phyloP scores from a whole-genome alignment of 2,329 filamentous ascomycete species.

The Botrytis pseudocinerea region DNA sequence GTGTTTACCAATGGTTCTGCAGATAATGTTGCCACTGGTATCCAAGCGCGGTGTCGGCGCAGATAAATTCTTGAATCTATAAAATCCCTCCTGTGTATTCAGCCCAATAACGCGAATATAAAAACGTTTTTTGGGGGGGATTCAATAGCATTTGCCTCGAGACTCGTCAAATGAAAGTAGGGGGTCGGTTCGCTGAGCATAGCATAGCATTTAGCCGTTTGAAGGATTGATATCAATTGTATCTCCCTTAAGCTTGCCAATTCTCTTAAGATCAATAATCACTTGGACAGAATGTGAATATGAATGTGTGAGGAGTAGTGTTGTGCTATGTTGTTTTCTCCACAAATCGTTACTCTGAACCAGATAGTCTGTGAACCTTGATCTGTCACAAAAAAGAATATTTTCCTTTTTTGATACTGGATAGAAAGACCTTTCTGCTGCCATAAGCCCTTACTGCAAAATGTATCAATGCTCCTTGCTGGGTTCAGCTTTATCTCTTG shows the following conservation, averaged over 20 bases:
- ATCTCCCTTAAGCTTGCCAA: too few relatives aligned
- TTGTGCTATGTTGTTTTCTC: too few relatives aligned
- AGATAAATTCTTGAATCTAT: not conserved
- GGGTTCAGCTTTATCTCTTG: not conserved
- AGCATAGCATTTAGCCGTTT: not conserved
- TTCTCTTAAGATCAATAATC: too few relatives aligned
- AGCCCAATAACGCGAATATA: too few relatives aligned
- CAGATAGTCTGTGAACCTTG: too few relatives aligned
- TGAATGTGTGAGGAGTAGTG: too few relatives aligned
- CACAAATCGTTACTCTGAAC: too few relatives aligned
- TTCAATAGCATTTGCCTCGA: not conserved
- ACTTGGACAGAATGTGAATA: too few relatives aligned
- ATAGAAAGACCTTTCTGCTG: not conserved
- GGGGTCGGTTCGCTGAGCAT: not conserved
- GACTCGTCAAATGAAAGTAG: not conserved
- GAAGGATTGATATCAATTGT: not conserved
- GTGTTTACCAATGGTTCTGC: not conserved
- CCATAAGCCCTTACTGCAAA: not conserved
- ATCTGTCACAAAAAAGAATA: not conserved
- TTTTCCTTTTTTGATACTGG: not conserved
- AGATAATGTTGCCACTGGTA: not conserved
- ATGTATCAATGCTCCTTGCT: not conserved
- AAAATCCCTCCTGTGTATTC: not conserved
- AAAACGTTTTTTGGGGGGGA: too few relatives aligned
- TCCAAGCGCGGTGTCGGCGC: not conserved